phyloP scores from a whole-genome alignment of 1,284 basidiomycete genomes.

The Cryptococcus floricola region DNA sequence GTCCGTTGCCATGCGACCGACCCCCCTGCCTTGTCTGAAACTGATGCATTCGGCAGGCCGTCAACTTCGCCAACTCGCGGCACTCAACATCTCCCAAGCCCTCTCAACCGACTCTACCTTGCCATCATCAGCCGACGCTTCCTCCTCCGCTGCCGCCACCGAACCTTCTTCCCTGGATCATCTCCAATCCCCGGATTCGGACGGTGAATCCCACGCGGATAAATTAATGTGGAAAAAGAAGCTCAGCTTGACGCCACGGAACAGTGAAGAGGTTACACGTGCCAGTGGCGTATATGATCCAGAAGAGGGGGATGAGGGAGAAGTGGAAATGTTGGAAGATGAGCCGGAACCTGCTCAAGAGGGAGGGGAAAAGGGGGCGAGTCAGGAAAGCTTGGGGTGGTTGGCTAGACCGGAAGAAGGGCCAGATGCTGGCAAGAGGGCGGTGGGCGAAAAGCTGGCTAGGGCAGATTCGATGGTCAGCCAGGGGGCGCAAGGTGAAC shows the following conservation, averaged over 20 bases:
- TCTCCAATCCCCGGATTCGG: constrained; percentile 16
- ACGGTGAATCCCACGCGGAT: constrained; percentile 18
- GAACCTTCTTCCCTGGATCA: constrained; percentile 5
- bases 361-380: neutral
- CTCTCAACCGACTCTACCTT: neutral
- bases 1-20: neutral
- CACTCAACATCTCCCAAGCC: neutral
- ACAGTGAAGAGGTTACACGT: neutral
- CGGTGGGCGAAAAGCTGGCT: neutral
- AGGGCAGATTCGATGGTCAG: neutral
- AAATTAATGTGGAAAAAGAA: constrained; percentile 22
- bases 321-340: neutral
- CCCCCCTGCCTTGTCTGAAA: neutral
- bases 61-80: neutral
- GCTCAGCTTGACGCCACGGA: neutral
- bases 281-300: neutral
- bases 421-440: neutral
- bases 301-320: neutral
- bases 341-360: neutral
- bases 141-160: constrained; percentile 1
- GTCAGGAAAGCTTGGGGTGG: neutral
- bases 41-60: neutral
- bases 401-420: neutral
- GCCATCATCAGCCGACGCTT: neutral
- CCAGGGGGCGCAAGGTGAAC: neutral